These are phyloP conservation scores for Cladophialophora carrionii DNA, from an alignment of 2,329 filamentous ascomycete species.

Conservation along the genomic window DNA sequence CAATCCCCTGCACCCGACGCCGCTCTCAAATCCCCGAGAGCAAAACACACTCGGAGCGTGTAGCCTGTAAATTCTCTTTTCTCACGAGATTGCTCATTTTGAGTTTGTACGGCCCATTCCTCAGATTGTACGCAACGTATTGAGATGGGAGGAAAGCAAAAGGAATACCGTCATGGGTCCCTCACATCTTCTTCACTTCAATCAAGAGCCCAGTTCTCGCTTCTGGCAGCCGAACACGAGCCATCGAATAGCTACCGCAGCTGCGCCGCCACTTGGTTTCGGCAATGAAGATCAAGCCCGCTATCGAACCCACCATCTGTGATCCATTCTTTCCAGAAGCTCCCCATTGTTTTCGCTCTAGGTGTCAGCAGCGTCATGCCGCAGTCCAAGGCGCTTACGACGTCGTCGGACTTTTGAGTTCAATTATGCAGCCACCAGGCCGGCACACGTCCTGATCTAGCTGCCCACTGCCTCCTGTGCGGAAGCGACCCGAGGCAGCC, in stretches of 20 bases:
- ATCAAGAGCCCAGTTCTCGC: slow-evolving; percentile 9
- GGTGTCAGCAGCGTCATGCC: neutral
- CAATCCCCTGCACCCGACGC: neutral
- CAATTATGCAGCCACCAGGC: neutral
- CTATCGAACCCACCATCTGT: slow-evolving; percentile 10
- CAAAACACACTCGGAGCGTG: neutral
- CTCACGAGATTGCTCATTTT: slow-evolving; percentile 1
- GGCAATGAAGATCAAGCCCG: slow-evolving; percentile 22
- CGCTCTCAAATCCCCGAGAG: slow-evolving; percentile 1
- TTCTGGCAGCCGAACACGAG: slow-evolving; percentile 20
- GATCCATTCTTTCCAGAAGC: slow-evolving; percentile 29
- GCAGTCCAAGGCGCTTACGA: neutral
- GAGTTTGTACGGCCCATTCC: neutral
- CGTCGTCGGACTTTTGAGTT: neutral
- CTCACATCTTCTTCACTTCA: neutral
- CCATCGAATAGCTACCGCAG: slow-evolving; percentile 15
- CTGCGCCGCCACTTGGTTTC: slow-evolving; percentile 11
- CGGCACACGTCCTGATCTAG: neutral
- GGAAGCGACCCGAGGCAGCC: neutral
- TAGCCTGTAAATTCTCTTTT: slow-evolving; percentile 8
- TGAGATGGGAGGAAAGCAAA: neutral
- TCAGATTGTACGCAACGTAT: neutral
- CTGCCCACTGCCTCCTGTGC: neutral
- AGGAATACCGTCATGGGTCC: neutral
- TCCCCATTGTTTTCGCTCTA: slow-evolving; percentile 1